A percentile compares a stretch with the other conserved stretches of the same genome.
Evolutionary conservation across 2,329 filamentous ascomycete genomes (phyloP).

Genomic region (Claviceps monticola): DNA sequence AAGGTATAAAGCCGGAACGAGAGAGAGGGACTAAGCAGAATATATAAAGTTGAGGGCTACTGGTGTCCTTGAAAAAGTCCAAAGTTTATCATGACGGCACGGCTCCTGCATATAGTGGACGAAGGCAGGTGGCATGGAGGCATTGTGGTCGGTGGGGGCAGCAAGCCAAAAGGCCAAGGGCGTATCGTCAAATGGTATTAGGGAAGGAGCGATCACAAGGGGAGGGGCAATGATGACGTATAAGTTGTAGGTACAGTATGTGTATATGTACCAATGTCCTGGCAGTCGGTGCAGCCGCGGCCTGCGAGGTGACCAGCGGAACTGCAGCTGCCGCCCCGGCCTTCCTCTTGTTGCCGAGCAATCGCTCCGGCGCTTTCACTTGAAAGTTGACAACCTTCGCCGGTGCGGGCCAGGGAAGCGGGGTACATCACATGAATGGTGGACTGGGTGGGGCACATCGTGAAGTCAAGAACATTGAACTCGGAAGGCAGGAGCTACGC

Average conservation of each 20-base stretch:
- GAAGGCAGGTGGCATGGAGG: neutral
- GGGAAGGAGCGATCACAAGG: neutral
- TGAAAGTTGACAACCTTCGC: neutral
- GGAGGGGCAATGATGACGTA: constrained; percentile 1
- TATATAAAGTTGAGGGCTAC: constrained; percentile 2
- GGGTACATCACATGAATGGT: neutral
- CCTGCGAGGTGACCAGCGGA: neutral
- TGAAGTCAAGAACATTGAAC: neutral
- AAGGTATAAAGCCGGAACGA: neutral
- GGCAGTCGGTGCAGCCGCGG: too few relatives aligned
- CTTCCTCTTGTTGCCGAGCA: neutral
- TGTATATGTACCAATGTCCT: too few relatives aligned
- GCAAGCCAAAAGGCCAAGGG: neutral
- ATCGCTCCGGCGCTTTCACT: neutral
- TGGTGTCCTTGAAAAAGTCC: neutral
- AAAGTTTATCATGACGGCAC: constrained; percentile 4
- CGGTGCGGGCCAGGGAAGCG: neutral
- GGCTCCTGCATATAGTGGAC: neutral
- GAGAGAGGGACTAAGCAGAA: neutral
- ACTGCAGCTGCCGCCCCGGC: constrained; percentile 2
- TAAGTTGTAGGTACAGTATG: neutral
- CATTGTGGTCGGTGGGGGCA: neutral
- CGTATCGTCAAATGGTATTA: constrained; percentile 1
- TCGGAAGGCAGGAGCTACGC: neutral
- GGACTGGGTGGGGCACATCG: neutral